phyloP scores from a whole-genome alignment of 2,329 filamentous ascomycete genomes.

The Cordyceps cicadae region DNA sequence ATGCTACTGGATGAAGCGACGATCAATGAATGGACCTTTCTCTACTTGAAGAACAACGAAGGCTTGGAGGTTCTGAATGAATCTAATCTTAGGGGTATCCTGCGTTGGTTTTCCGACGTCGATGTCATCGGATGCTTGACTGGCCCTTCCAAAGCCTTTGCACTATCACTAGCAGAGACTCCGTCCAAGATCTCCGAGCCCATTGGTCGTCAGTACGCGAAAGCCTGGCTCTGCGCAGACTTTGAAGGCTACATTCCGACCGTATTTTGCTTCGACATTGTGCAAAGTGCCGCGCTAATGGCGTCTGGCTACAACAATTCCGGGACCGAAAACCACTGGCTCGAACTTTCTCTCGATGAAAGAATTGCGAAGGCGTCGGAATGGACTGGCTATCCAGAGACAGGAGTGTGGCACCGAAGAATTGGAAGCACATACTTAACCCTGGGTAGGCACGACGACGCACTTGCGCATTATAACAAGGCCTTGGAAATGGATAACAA shows the following conservation, averaged over 20 bases:
- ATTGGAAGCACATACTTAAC: conserved; percentile 33
- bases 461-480: conserved; percentile 28
- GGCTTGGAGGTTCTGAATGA: conserved; percentile 35
- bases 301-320: conserved; percentile 30
- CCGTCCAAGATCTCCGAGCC: conserved; percentile 27
- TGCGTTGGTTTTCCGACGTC: conserved; percentile 18
- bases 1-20: conserved; percentile 31
- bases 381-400: conserved; percentile 28
- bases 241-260: conserved; percentile 31
- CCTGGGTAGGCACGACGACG: conserved; percentile 26
- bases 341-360: conserved; percentile 25
- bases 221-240: conserved; percentile 29
- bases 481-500: conserved; percentile 29
- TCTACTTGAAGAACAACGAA: conserved; percentile 33
- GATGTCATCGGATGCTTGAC: conserved; percentile 14
- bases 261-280: conserved; percentile 35
- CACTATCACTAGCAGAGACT: conserved; percentile 17
- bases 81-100: conserved; percentile 28
- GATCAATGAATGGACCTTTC: conserved; percentile 32
- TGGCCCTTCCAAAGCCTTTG: conserved; percentile 22
- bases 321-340: conserved; percentile 29
- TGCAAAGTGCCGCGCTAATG: conserved; percentile 33
- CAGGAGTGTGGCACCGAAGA: conserved; percentile 30
- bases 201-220: conserved; percentile 31
- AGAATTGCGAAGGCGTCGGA: conserved; percentile 28